phyloP scores from a whole-genome alignment of 495 filamentous ascomycete genomes.

The Cryomyces minteri region DNA sequence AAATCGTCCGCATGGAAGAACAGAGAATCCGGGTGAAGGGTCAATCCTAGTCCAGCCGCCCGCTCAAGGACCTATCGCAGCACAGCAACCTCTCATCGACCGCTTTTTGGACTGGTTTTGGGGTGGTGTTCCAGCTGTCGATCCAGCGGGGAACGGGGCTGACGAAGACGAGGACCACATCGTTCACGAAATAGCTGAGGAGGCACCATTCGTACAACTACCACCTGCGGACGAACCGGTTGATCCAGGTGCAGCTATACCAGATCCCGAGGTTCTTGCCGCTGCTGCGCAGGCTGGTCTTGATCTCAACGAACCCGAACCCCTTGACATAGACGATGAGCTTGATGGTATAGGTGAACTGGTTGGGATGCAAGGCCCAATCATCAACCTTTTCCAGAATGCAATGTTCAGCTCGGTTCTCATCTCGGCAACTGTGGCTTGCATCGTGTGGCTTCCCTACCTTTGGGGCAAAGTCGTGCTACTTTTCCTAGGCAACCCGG shows the following conservation, averaged over 20 bases:
- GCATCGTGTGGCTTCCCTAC: slow-evolving; percentile 82
- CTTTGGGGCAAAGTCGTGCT: slow-evolving; percentile 71
- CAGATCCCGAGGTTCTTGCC: slow-evolving; percentile 23
- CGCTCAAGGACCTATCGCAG: no score
- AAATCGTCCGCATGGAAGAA: no score
- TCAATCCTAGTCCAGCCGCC: no score
- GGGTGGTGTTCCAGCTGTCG: slow-evolving; percentile 30
- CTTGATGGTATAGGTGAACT: slow-evolving; percentile 96
- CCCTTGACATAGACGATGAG: slow-evolving; percentile 73
- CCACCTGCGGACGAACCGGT: slow-evolving; percentile 16
- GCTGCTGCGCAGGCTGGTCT: slow-evolving; percentile 29
- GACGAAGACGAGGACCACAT: slow-evolving; percentile 36
- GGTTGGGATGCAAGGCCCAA: slow-evolving; percentile 86
- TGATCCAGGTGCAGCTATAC: slow-evolving; percentile 8
- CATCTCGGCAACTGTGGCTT: slow-evolving; percentile 65
- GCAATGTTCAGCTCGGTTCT: slow-evolving; percentile 84
- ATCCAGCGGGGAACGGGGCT: slow-evolving; percentile 18
- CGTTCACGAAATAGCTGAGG: slow-evolving; percentile 34
- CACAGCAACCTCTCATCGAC: neutral
- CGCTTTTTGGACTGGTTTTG: slow-evolving; percentile 37
- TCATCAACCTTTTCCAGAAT: slow-evolving; percentile 81
- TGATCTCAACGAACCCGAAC: slow-evolving; percentile 35
- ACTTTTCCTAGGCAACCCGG: slow-evolving; percentile 60
- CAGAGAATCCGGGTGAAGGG: no score
- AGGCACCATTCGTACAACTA: slow-evolving; percentile 46